A percentile compares a stretch with the other conserved stretches of the same genome.
phyloP scores from a whole-genome alignment of 345 rosid species.

The Rhodomyrtus tomentosa region DNA sequence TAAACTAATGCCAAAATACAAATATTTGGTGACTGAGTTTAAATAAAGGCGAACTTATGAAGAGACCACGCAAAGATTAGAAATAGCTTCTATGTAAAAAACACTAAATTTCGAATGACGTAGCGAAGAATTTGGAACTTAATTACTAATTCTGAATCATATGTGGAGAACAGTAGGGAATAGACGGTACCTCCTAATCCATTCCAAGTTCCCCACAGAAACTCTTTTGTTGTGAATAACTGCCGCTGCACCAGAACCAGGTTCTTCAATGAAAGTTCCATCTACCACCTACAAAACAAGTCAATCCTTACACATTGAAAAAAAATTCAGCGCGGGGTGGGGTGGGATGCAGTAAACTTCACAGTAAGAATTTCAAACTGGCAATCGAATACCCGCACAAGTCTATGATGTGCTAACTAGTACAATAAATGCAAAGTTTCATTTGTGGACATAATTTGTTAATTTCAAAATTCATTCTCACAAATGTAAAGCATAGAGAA shows the following conservation, averaged over 20 bases:
- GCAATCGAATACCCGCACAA: neutral
- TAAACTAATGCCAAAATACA: neutral
- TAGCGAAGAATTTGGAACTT: neutral
- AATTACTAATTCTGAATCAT: neutral
- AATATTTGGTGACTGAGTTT: neutral
- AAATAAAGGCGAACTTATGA: neutral
- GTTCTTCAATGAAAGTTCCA: conserved; percentile 86
- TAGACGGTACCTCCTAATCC: conserved; percentile 63
- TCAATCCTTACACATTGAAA: neutral
- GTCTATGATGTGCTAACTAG: neutral
- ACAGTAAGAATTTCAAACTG: neutral
- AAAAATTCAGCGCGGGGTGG: neutral
- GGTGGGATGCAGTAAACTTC: neutral
- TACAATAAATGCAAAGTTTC: neutral
- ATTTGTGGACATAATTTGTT: neutral
- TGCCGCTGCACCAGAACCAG: conserved; percentile 90
- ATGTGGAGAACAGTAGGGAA: neutral
- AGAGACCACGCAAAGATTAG: neutral
- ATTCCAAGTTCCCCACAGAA: conserved; percentile 80
- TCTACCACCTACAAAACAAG: conserved; percentile 36
- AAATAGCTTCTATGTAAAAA: neutral
- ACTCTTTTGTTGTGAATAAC: conserved; percentile 52
- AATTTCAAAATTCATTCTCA: neutral
- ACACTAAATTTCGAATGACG: too few species aligned
- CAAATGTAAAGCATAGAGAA: neutral